Percentiles rank a stretch among this genome's conserved stretches.
These are phyloP conservation scores for Gamarada debralockiae DNA, from an alignment of 495 filamentous ascomycete genomes.

Conservation along the genomic window DNA sequence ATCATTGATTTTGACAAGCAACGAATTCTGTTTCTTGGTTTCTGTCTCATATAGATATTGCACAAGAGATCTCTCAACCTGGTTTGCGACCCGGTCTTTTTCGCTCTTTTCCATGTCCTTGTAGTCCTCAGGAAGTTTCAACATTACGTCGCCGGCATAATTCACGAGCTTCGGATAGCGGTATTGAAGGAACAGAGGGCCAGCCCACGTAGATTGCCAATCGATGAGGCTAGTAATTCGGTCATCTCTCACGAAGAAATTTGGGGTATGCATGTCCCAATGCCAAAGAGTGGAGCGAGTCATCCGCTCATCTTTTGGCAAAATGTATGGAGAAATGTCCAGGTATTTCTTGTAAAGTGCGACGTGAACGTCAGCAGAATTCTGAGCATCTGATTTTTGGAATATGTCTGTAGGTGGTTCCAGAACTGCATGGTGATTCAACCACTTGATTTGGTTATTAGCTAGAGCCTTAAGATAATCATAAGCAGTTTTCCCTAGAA, in stretches of 20 bases:
- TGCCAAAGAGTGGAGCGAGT: slow-evolving; percentile 21
- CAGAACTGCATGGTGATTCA: too few relatives aligned
- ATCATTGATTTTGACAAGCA: slow-evolving; percentile 18
- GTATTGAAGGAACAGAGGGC: slow-evolving; percentile 21
- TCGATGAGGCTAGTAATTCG: slow-evolving; percentile 29
- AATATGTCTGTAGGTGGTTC: too few relatives aligned
- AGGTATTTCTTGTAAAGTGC: slow-evolving; percentile 17
- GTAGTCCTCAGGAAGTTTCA: slow-evolving; percentile 7
- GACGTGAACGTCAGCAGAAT: slow-evolving; percentile 11
- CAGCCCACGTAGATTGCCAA: slow-evolving; percentile 26
- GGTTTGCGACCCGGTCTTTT: not conserved
- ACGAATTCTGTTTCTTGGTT: not conserved
- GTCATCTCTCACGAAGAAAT: slow-evolving; percentile 30
- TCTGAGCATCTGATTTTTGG: too few relatives aligned
- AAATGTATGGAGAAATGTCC: slow-evolving; percentile 4
- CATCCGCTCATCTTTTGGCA: too few relatives aligned
- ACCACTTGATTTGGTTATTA: too few relatives aligned
- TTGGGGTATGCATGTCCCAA: slow-evolving; percentile 32
- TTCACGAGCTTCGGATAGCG: slow-evolving; percentile 6
- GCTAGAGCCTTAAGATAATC: slow-evolving; percentile 21
- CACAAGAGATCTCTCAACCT: too few relatives aligned
- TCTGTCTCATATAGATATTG: not conserved
- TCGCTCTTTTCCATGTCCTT: slow-evolving; percentile 2
- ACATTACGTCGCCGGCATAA: slow-evolving; percentile 6
- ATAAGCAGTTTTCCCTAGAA: slow-evolving; percentile 25